Evolutionary conservation across 176 grass and related monocot species (phyloP), one percentile per base, ranked within the genome.

Genomic region (Musa acuminata): DNA sequence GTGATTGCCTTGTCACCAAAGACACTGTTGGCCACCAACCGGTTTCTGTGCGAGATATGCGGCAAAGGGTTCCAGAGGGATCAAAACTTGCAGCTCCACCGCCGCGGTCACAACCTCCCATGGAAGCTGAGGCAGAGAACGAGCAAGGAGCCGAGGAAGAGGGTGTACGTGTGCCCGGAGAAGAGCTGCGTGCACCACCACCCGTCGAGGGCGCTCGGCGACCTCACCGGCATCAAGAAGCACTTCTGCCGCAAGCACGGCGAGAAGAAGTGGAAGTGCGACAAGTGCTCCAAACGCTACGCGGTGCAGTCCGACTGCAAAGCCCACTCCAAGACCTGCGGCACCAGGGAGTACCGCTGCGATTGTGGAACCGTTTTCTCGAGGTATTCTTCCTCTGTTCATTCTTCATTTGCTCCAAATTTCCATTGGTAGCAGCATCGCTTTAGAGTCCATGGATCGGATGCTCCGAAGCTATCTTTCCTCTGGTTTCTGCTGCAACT

Each of bases 81-180:
- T 12, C 75, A 77, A 50, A 77, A 77, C 60, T 49, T 77, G n/a
- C 75, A 77, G 75, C 75, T 77, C 29, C 75, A 77, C 58, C 75
- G 75, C 29, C 75, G 75, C 1, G 75, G 75, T 4, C 75, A 77
- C 75, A 77, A 77, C 60, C 49, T 77, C 9, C 75, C 75, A 12
- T 77, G 75, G 75, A 77, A 25, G 48, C 75, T 77, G 20, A 19
- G 13, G 59, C 60, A 77, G 75, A 25, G 75, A 13, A 51, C n/a
- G 48, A n/a, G 12, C 11, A 17, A 10, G 13, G 59, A 16, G 43
- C 75, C 13, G 9, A 10, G 43, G 43, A 77, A 77, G 60, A 62
- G 75, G 75, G 75, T 77, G 59, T 77, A 77, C 74, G 74, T 77
- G n/a, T 77, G 75, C 75, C 75, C 75, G 60, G 74, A 77, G 58